Percentiles rank a stretch among this genome's conserved stretches.
phyloP scores from a whole-genome alignment of 2,329 filamentous ascomycete genomes.

The Xylariales sp. region DNA sequence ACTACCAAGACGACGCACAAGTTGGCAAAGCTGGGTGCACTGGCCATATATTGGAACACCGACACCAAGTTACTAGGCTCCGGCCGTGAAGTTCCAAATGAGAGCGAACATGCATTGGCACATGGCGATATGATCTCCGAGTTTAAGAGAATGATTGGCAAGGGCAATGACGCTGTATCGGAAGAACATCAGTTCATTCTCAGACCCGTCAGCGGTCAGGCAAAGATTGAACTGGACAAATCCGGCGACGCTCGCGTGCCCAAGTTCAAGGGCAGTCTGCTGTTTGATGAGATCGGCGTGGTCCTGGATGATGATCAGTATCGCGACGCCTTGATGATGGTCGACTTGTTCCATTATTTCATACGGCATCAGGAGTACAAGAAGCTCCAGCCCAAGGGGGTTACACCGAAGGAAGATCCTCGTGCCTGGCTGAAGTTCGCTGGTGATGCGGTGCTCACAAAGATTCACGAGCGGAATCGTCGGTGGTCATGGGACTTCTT shows the following conservation, averaged over 20 bases:
- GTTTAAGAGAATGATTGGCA: conserved; percentile 77
- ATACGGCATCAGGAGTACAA: conserved; percentile 97
- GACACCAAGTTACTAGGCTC: conserved; percentile 80
- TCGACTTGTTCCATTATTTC: conserved; percentile 98
- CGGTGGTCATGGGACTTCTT: conserved; percentile 97
- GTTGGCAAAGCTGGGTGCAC: conserved; percentile 79
- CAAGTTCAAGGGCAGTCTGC: conserved; percentile 81
- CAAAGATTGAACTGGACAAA: conserved; percentile 93
- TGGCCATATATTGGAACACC: conserved; percentile 98
- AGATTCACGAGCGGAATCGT: conserved; percentile 91
- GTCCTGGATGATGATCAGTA: conserved; percentile 98
- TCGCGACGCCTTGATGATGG: conserved; percentile 93
- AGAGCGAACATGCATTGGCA: conserved; percentile 55
- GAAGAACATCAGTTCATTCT: conserved; percentile 84
- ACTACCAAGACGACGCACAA: conserved; percentile 83
- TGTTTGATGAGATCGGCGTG: conserved; percentile 97
- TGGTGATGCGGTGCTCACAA: conserved; percentile 79
- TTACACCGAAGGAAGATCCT: conserved; percentile 81
- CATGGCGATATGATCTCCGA: conserved; percentile 74
- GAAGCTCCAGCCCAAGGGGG: conserved; percentile 78
- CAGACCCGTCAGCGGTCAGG: conserved; percentile 90
- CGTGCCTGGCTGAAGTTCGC: conserved; percentile 91
- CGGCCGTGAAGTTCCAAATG: conserved; percentile 65
- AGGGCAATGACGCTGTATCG: conserved; percentile 51
- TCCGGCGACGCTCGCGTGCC: conserved; percentile 73